These are phyloP conservation scores for Codiaeum variegatum DNA, from an alignment of 441 rosid genomes.

Conservation along the genomic window DNA sequence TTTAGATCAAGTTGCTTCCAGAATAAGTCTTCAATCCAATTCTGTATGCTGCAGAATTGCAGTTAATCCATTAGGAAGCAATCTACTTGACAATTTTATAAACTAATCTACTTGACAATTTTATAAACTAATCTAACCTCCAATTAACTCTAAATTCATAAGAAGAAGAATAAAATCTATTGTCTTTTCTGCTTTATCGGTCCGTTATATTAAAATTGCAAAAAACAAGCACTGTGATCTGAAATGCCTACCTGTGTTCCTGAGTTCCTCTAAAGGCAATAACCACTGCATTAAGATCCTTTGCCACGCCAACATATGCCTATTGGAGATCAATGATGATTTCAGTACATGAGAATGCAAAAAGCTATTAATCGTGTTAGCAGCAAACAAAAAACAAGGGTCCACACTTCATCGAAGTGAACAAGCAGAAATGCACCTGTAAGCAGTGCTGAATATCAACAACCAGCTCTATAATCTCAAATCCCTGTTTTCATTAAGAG, in stretches of 20 bases:
- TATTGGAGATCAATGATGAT: slow-evolving; percentile 22
- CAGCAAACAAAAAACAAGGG: background rate
- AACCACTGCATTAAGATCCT: slow-evolving; percentile 69
- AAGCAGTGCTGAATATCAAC: slow-evolving; percentile 78
- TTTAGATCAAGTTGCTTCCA: slow-evolving; percentile 97
- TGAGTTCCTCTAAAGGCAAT: slow-evolving; percentile 98
- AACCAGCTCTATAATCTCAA: slow-evolving; percentile 74
- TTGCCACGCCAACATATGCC: slow-evolving; percentile 92
- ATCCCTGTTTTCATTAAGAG: slow-evolving; percentile 55
- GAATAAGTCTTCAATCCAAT: slow-evolving; percentile 84
- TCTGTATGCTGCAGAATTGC: slow-evolving; percentile 60
- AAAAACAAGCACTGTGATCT: background rate
- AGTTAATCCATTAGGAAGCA: slow-evolving; percentile 6
- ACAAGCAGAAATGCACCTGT: slow-evolving; percentile 45
- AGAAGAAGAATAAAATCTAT: background rate
- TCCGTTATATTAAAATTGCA: background rate
- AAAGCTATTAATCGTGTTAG: background rate
- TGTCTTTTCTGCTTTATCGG: background rate
- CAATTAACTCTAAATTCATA: background rate
- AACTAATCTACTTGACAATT: background rate
- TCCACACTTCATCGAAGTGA: slow-evolving; percentile 1
- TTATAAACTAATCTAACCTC: background rate
- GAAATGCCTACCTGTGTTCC: slow-evolving; percentile 56
- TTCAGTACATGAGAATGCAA: slow-evolving; percentile 8
- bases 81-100: background rate